These are phyloP conservation scores for Zoysia matrella DNA, from an alignment of 202 grass and related monocot species.

Conservation along the genomic window DNA sequence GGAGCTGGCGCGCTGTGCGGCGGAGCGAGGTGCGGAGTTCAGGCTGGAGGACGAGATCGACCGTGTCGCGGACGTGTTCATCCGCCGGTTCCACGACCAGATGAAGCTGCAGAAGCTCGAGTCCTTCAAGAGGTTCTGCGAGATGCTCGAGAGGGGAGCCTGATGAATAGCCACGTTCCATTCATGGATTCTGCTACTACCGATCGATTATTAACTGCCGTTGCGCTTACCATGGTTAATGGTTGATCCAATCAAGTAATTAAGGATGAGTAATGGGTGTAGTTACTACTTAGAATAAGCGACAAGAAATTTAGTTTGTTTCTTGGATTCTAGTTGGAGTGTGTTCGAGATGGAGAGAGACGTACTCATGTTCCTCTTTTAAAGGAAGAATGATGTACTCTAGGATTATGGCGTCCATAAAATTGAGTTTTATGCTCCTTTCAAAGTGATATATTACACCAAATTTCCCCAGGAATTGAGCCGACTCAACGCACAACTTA, in stretches of 20 bases:
- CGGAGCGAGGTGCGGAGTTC: slow-evolving; percentile 51
- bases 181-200: neutral
- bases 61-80: slow-evolving; percentile 75
- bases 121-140: slow-evolving; percentile 84
- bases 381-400: slow-evolving; percentile 10
- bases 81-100: slow-evolving; percentile 73
- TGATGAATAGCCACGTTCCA: neutral
- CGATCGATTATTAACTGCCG: neutral
- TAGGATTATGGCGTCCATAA: neutral
- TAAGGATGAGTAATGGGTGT: neutral
- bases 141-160: slow-evolving; percentile 60
- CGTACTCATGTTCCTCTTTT: slow-evolving; percentile 34
- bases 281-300: slow-evolving; percentile 27
- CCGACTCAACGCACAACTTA: neutral
- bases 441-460: neutral
- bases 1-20: slow-evolving; percentile 55
- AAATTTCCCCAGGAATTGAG: neutral
- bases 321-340: neutral
- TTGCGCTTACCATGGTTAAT: neutral
- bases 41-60: slow-evolving; percentile 88
- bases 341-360: neutral
- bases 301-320: slow-evolving; percentile 20
- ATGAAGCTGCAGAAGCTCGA: slow-evolving; percentile 93
- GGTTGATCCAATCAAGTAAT: slow-evolving; percentile 1
- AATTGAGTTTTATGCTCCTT: neutral